Conservation (phyloP, 2,329 filamentous ascomycete species). For the Aureobasidium vineae region DNA sequence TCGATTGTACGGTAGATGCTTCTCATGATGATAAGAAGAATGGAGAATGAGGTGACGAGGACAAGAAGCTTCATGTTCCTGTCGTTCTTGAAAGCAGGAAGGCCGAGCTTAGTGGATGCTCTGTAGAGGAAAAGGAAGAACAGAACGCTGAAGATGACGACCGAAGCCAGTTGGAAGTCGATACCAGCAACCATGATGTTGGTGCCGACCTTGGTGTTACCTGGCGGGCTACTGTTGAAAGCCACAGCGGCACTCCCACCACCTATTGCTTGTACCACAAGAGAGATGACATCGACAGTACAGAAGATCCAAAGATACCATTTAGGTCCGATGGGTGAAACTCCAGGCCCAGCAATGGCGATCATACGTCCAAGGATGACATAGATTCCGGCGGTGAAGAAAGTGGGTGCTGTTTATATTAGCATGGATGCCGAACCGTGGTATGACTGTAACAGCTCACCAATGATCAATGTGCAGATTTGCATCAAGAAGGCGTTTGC, state of each 20-base stretch:
- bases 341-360: conserved; percentile 46
- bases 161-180: conserved; percentile 58
- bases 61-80: conserved; percentile 34
- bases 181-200: conserved; percentile 66
- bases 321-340: conserved; percentile 31
- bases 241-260: conserved; percentile 44
- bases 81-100: conserved; percentile 23
- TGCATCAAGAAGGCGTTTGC: conserved; percentile 46
- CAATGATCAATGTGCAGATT: conserved; percentile 30
- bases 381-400: conserved; percentile 63
- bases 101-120: not conserved
- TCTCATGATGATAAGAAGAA: conserved; percentile 58
- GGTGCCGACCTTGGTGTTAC: conserved; percentile 45
- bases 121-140: conserved; percentile 32
- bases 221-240: conserved; percentile 35
- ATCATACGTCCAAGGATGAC: conserved; percentile 61
- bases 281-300: conserved; percentile 60
- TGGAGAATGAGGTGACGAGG: not conserved
- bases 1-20: conserved; percentile 66
- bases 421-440: no score
- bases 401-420: conserved; percentile 58
- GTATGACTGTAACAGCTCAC: not conserved
- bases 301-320: conserved; percentile 52
- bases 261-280: conserved; percentile 60
- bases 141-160: conserved; percentile 55